Conservation (phyloP, 2,329 filamentous ascomycete species). For the Polychaeton citri region DNA sequence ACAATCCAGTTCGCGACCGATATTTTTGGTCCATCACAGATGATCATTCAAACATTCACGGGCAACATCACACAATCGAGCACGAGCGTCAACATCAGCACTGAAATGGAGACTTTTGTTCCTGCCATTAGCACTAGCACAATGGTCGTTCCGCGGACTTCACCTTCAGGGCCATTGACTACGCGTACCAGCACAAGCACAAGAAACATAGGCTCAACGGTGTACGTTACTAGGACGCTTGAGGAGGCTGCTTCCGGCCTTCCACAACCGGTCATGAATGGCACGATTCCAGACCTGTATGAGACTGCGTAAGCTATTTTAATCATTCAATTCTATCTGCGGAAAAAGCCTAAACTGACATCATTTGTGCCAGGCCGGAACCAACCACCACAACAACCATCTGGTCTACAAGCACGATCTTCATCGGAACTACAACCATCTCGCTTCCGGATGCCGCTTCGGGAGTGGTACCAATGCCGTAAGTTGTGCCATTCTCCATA, state of each 20-base stretch:
- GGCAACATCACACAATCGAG: conserved; percentile 23
- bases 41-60: conserved; percentile 27
- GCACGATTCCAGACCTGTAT: background rate
- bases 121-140: background rate
- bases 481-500: too few species aligned
- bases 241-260: conserved; percentile 7
- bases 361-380: background rate
- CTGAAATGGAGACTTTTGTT: conserved; percentile 16
- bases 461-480: too few species aligned
- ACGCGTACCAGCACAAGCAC: conserved; percentile 21
- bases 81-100: conserved; percentile 26
- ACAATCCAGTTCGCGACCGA: conserved; percentile 28
- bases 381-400: conserved; percentile 9
- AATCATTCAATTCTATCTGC: too few species aligned
- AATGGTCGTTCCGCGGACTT: background rate
- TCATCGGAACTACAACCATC: conserved; percentile 9
- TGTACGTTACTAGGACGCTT: conserved; percentile 17
- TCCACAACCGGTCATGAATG: background rate
- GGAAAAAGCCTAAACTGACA: background rate
- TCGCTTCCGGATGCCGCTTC: too few species aligned
- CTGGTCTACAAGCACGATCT: conserved; percentile 9
- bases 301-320: conserved; percentile 10
- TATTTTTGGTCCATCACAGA: conserved; percentile 19
- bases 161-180: conserved; percentile 11
- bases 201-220: conserved; percentile 13